A percentile compares a stretch with the other conserved stretches of the same genome.
phyloP scores from a whole-genome alignment of 2,329 filamentous ascomycete genomes.

The Cyphellophora europaea region DNA sequence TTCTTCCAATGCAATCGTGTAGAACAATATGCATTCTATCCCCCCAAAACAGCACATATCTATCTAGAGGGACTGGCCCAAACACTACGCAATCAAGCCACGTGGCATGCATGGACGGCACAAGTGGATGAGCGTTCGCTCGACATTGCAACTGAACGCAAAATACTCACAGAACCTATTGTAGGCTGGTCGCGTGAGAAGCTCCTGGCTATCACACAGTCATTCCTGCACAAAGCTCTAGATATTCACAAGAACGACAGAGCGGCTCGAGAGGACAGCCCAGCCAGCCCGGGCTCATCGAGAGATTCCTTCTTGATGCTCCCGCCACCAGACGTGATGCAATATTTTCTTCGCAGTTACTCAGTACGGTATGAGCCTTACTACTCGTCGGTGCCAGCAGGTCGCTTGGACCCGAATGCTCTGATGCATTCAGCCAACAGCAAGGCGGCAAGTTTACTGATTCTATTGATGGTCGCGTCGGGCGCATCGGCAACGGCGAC shows the following conservation, averaged over 20 bases:
- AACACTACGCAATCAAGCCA: constrained; percentile 41
- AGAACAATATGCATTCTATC: constrained; percentile 36
- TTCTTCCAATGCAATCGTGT: constrained; percentile 42
- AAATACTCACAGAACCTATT: constrained; percentile 38
- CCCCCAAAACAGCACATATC: constrained; percentile 40
- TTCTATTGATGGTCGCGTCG: constrained; percentile 64
- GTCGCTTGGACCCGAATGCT: constrained; percentile 56
- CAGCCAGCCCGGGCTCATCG: constrained; percentile 40
- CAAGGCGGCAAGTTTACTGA: constrained; percentile 54
- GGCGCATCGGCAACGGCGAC: constrained; percentile 59
- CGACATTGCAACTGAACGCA: constrained; percentile 37
- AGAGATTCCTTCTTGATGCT: constrained; percentile 49
- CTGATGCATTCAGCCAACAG: constrained; percentile 54
- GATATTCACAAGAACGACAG: constrained; percentile 48
- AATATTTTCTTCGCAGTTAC: constrained; percentile 59
- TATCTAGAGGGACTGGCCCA: constrained; percentile 44
- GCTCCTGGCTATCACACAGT: constrained; percentile 62
- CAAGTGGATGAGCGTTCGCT: constrained; percentile 32
- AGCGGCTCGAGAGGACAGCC: constrained; percentile 18
- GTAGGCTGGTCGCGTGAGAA: constrained; percentile 54
- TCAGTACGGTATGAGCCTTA: constrained; percentile 58
- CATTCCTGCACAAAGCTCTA: constrained; percentile 60
- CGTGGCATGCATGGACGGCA: constrained; percentile 43
- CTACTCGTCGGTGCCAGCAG: constrained; percentile 53
- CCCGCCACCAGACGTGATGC: constrained; percentile 56